A percentile compares a stretch with the other conserved stretches of the same genome.
phyloP scores from a whole-genome alignment of 2,329 filamentous ascomycete species.

The Fusarium haematococcum region DNA sequence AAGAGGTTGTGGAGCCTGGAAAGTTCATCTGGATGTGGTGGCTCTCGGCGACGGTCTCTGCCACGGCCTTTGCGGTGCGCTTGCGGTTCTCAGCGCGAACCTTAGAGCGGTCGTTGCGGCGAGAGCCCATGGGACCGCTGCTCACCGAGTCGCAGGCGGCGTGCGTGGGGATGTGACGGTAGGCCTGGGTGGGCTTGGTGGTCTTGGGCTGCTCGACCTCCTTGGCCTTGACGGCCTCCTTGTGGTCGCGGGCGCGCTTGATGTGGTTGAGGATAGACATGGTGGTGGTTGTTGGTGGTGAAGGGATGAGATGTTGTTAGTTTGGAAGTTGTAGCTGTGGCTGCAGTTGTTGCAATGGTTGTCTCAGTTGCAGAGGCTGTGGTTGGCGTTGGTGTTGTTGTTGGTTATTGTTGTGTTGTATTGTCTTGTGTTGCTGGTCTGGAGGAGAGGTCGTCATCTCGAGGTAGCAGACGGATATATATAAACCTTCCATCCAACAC shows the following conservation, averaged over 20 bases:
- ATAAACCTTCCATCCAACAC: constrained; percentile 8
- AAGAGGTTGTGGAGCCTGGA: constrained; percentile 45
- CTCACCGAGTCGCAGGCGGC: constrained; percentile 69
- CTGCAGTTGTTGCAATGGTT: not conserved
- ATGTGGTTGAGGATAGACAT: constrained; percentile 71
- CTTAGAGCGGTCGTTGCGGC: constrained; percentile 57
- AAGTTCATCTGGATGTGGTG: constrained; percentile 54
- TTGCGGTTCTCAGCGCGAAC: constrained; percentile 64
- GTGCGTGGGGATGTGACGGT: constrained; percentile 72
- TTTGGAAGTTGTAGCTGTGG: not conserved
- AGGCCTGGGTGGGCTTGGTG: constrained; percentile 56
- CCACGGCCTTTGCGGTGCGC: constrained; percentile 60
- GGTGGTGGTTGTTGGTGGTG: constrained; percentile 2
- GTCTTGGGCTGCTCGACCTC: constrained; percentile 60
- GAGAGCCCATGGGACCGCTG: constrained; percentile 65
- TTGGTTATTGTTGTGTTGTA: not conserved
- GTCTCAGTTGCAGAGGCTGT: not conserved
- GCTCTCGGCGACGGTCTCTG: constrained; percentile 47
- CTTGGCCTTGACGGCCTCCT: constrained; percentile 65
- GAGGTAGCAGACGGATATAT: constrained; percentile 18
- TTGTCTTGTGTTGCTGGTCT: constrained; percentile 7
- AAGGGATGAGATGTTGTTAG: not conserved
- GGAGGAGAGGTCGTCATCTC: constrained; percentile 3
- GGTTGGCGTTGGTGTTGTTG: not conserved
- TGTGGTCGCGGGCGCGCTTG: constrained; percentile 63